Percentiles rank a stretch among this genome's conserved stretches.
Evolutionary conservation across 805 yeast genomes (phyloP).

Genomic region (Myxozyma nipponensis): DNA sequence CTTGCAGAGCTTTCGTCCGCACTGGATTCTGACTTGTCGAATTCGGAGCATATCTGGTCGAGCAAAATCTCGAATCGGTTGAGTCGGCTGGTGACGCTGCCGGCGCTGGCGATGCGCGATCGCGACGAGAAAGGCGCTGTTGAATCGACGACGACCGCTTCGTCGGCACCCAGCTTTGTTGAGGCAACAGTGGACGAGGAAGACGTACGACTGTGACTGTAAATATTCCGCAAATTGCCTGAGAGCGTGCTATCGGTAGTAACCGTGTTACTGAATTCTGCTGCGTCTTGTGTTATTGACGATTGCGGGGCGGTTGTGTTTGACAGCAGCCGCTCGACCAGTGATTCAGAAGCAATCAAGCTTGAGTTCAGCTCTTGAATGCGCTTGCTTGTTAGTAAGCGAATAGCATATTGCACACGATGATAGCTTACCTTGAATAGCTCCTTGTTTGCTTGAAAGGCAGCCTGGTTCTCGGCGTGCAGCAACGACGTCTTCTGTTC

Average conservation of each 20-base stretch:
- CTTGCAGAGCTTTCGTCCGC: not conserved
- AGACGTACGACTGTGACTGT: too few relatives aligned
- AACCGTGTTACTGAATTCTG: too few relatives aligned
- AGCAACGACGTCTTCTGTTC: slow-evolving; percentile 17
- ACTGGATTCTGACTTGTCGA: slow-evolving; percentile 20
- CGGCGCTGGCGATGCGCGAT: not conserved
- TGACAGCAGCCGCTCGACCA: slow-evolving; percentile 20
- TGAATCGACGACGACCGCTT: not conserved
- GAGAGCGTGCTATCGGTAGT: too few relatives aligned
- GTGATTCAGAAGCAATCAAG: slow-evolving; percentile 24
- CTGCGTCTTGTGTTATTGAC: not conserved
- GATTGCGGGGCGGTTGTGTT: not conserved
- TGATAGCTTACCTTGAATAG: slow-evolving; percentile 16
- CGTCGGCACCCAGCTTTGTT: not conserved
- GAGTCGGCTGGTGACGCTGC: slow-evolving; percentile 16
- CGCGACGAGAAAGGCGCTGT: not conserved
- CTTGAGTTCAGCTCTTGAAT: slow-evolving; percentile 25
- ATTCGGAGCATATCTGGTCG: slow-evolving; percentile 25
- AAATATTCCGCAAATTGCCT: too few relatives aligned
- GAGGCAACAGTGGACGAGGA: not conserved
- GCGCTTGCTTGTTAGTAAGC: slow-evolving; percentile 9
- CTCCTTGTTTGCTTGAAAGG: slow-evolving; percentile 16
- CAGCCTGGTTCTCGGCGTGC: slow-evolving; percentile 21
- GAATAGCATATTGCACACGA: not conserved
- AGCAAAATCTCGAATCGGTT: slow-evolving; percentile 26